Evolutionary conservation across 202 grass and related monocot species (phyloP).

Genomic region (Dendrocalamus latiflorus): DNA sequence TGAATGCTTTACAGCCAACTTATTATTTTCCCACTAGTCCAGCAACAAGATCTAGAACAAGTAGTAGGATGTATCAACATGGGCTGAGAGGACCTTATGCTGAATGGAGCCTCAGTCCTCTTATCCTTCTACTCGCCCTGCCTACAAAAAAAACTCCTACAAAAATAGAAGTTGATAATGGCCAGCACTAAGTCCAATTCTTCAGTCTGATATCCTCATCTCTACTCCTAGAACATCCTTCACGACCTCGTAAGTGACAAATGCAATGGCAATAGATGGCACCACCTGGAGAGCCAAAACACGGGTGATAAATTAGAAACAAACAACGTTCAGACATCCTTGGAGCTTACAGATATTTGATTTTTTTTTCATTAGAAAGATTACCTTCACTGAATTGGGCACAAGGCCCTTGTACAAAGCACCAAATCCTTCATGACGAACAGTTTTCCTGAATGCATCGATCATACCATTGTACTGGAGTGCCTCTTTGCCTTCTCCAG

Average conservation of each 20-base stretch:
- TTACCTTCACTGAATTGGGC: conserved; percentile 94
- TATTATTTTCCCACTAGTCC: conserved; percentile 49
- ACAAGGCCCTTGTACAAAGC: conserved; percentile 98
- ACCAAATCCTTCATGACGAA: conserved; percentile 76
- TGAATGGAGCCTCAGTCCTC: conserved; percentile 51
- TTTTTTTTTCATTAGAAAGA: not conserved
- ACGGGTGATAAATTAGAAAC: not conserved
- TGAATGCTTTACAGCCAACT: conserved; percentile 59
- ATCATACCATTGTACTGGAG: conserved; percentile 90
- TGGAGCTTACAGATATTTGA: not conserved
- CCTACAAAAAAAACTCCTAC: conserved; percentile 72
- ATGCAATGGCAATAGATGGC: conserved; percentile 92
- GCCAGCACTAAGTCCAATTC: conserved; percentile 11
- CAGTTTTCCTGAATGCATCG: conserved; percentile 90
- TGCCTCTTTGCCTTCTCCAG: conserved; percentile 54
- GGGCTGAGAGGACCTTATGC: conserved; percentile 56
- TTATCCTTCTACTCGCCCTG: conserved; percentile 50
- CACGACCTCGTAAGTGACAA: conserved; percentile 88
- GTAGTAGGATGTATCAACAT: conserved; percentile 64
- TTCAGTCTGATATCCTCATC: conserved; percentile 96
- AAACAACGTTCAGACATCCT: not conserved
- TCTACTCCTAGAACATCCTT: conserved; percentile 98
- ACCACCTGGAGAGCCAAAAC: conserved; percentile 56
- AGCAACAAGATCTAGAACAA: conserved; percentile 43
- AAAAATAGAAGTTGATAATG: conserved; percentile 63